These are phyloP conservation scores for Kentomonas sorsogonicus DNA, from an alignment of 208 protist species.

Conservation along the genomic window DNA sequence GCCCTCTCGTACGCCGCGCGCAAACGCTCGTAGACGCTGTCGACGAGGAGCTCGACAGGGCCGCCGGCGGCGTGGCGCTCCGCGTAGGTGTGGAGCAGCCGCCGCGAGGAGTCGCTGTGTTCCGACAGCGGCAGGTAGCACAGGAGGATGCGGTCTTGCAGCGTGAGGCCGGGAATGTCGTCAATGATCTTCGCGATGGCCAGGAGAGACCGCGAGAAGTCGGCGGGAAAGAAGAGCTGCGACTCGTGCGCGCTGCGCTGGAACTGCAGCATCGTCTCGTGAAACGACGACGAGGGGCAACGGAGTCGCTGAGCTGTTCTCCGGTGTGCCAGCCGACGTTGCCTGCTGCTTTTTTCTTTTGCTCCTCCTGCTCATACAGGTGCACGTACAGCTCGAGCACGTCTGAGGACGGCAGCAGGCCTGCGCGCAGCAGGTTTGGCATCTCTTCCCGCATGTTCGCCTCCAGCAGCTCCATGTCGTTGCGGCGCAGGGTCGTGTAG, in stretches of 20 bases:
- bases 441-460: conserved; percentile 19
- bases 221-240: conserved; percentile 64
- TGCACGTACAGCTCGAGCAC: conserved; percentile 68
- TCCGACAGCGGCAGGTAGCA: conserved; percentile 74
- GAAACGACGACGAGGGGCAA: background rate
- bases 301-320: background rate
- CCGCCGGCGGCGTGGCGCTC: conserved; percentile 35
- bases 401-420: conserved; percentile 66
- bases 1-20: background rate
- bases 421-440: conserved; percentile 25
- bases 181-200: conserved; percentile 55
- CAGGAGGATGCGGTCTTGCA: conserved; percentile 68
- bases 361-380: conserved; percentile 17
- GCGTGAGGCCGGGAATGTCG: conserved; percentile 28
- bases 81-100: conserved; percentile 46
- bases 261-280: background rate
- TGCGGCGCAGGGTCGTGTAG: conserved; percentile 56
- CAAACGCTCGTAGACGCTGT: conserved; percentile 15
- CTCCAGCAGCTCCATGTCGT: conserved; percentile 23
- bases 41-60: conserved; percentile 38
- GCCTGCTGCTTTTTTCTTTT: background rate
- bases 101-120: conserved; percentile 28
- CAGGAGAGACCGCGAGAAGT: conserved; percentile 63
- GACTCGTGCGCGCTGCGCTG: conserved; percentile 16
- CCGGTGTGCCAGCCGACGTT: background rate